Conservation (phyloP, 352 stramenopile species). For the Blastocystis sp. region DNA sequence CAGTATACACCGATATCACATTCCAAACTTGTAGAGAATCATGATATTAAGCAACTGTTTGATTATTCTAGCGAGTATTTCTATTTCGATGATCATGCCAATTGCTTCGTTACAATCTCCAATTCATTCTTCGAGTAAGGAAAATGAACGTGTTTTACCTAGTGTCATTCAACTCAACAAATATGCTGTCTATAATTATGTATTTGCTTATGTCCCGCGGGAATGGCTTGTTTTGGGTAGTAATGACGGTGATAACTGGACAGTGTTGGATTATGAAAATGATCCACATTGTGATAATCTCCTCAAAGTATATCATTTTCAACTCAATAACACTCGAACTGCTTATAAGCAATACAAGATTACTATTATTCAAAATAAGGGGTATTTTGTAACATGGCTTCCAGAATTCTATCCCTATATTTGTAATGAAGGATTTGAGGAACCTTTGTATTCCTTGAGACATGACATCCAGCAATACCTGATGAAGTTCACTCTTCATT, state of each 20-base stretch:
- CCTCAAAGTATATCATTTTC: not conserved
- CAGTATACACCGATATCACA: not conserved
- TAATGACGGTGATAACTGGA: not conserved
- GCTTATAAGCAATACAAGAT: not conserved
- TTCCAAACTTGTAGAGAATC: not conserved
- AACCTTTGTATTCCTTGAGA: not conserved
- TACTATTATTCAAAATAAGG: conserved; percentile 11
- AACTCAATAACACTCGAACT: not conserved
- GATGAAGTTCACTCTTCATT: not conserved
- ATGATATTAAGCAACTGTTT: not conserved
- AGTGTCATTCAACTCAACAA: not conserved
- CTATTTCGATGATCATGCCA: not conserved
- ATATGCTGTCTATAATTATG: conserved; percentile 22
- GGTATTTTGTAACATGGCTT: conserved; percentile 13
- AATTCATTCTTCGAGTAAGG: conserved; percentile 40
- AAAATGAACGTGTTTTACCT: not conserved
- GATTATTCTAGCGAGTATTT: conserved; percentile 55
- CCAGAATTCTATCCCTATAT: conserved; percentile 43
- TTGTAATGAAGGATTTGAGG: not conserved
- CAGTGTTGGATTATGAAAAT: not conserved
- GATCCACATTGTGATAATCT: not conserved
- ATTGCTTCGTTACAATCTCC: not conserved
- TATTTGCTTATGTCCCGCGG: not conserved
- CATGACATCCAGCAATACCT: not conserved
- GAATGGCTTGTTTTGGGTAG: not conserved